Base-by-base conservation (phyloP, 2,329 filamentous ascomycete species). In the Trichoderma citrinoviride region DNA sequence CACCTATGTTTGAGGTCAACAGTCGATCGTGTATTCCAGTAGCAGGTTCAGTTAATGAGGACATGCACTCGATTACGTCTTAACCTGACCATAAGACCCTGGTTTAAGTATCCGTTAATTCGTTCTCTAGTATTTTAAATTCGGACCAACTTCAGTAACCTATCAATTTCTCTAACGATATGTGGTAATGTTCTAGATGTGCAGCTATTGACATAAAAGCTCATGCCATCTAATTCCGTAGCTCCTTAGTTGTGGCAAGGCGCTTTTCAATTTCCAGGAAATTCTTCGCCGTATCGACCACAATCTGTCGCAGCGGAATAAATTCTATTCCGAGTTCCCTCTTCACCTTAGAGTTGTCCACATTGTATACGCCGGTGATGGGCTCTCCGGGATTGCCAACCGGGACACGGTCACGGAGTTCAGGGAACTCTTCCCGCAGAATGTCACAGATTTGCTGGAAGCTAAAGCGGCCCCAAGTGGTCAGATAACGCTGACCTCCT, bases 351-450 rank as follows among this genome's bases (percentile, higher is more conserved):
- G 50, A 33, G n/a, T 47, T 63, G 21, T 63, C 50, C 29, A 63
- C 61, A 2, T 41, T 3, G 61, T 63, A 63, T 5, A 63, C 41
- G 15, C 29, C 61, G 23, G 61, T 33, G 33, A 63, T 55, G 27
- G 50, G 61, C 43, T 47, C 40, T 12, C 61, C 61, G 37, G 61
- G 50, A 21, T 37, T 63, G 27, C 61, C 61, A 19, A 63, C 75
- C 0, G 84, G 84, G 66, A 86, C 69, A 64, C 76, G 75, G 54
- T 81, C 80, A 37, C 71, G 73, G 47, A 84, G 77, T 57, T 83
- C 81, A 1, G 83, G 82, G 70, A 87, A 85, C 67, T 79, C 76
- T 65, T 75, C 73, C 57, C 80, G 77, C 52, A 83, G 77, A 5
- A 79, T 73, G 73, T 84, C 83, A 65, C 71, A 77, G 73, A 80